Percentiles rank a stretch among this genome's conserved stretches.
These are phyloP conservation scores for Leptomonas pyrrhocoris DNA, from an alignment of 208 protist species.

Conservation along the genomic window DNA sequence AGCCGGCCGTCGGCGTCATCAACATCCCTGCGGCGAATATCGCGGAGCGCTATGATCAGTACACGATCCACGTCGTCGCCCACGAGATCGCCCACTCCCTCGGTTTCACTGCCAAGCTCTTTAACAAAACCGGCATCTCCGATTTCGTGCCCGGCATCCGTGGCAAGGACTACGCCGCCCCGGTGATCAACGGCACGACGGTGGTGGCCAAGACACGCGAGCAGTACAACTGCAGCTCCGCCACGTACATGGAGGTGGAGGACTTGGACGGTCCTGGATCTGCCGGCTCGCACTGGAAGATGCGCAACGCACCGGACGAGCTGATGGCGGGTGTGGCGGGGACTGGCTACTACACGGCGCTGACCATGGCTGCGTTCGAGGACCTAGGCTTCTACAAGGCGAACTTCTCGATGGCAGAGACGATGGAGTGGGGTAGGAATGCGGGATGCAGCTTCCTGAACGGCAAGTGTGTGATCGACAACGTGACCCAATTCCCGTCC, in stretches of 20 bases:
- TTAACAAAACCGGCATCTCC: no score
- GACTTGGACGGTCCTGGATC: slow-evolving; percentile 55
- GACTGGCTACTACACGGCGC: slow-evolving; percentile 51
- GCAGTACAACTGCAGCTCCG: slow-evolving; percentile 70
- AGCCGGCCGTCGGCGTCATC: no score
- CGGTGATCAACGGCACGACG: slow-evolving; percentile 36
- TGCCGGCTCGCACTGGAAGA: slow-evolving; percentile 83
- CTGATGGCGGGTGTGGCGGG: slow-evolving; percentile 62
- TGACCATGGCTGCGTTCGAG: slow-evolving; percentile 86
- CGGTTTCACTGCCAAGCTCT: no score
- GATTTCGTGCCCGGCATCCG: no score
- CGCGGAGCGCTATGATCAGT: no score
- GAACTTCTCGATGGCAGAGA: slow-evolving; percentile 66
- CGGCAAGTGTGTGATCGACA: slow-evolving; percentile 44
- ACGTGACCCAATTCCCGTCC: slow-evolving; percentile 34
- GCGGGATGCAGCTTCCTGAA: slow-evolving; percentile 59
- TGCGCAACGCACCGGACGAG: slow-evolving; percentile 78
- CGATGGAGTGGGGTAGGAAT: slow-evolving; percentile 73
- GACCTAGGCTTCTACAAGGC: slow-evolving; percentile 84
- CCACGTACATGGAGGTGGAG: slow-evolving; percentile 81
- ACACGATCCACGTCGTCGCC: no score
- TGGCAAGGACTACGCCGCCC: not conserved
- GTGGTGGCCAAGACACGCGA: slow-evolving; percentile 38
- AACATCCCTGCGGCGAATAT: no score
- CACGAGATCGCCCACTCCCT: no score